These are phyloP conservation scores for Quercus robur DNA, from an alignment of 306 rosid genomes.

Conservation along the genomic window DNA sequence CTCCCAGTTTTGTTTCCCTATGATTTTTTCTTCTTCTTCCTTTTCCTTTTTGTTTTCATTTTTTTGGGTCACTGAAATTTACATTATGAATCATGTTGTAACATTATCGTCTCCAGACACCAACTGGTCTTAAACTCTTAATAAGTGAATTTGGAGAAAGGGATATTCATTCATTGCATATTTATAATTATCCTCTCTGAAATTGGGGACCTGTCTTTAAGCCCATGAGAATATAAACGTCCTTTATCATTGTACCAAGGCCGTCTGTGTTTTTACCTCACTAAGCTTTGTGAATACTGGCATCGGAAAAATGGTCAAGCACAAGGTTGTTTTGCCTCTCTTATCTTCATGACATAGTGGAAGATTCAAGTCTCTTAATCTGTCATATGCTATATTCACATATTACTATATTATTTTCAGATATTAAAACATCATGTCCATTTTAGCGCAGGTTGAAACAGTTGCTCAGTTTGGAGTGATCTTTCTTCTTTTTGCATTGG, in stretches of 20 bases:
- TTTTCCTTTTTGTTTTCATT: slow-evolving; percentile 2
- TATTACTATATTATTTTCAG: background rate
- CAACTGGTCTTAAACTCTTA: background rate
- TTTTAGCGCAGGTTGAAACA: slow-evolving; percentile 80
- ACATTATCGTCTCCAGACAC: background rate
- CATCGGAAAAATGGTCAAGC: background rate
- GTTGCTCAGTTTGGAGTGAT: slow-evolving; percentile 99
- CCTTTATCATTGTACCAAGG: background rate
- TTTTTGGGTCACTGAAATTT: slow-evolving; percentile 1
- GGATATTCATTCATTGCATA: background rate
- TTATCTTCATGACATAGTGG: background rate
- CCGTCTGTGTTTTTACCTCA: background rate
- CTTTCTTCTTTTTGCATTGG: slow-evolving; percentile 94
- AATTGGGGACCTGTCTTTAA: background rate
- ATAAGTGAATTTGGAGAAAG: background rate
- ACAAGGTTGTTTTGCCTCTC: background rate
- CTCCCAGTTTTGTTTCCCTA: background rate
- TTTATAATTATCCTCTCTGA: background rate
- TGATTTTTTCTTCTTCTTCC: background rate
- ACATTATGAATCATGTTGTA: background rate
- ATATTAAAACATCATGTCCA: background rate
- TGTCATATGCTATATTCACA: background rate
- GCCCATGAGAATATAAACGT: background rate
- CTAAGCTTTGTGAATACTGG: background rate
- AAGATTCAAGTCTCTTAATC: background rate